Evolutionary conservation across 345 rosid genomes (phyloP), one percentile per base, ranked within the genome.

Genomic region (Euphorbia lathyris): DNA sequence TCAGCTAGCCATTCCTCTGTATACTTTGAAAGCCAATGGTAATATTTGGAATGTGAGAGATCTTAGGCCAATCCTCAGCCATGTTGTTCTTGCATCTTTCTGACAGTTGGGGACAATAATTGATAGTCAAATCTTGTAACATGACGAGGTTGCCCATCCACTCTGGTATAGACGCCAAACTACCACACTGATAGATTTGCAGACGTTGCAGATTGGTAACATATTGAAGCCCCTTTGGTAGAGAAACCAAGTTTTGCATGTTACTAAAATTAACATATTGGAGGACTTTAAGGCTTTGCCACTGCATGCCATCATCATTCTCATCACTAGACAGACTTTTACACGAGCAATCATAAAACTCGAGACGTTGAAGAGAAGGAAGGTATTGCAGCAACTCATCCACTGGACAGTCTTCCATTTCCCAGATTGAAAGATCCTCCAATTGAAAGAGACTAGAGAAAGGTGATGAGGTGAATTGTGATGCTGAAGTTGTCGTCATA

Each of bases 71-170:
- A 51, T 66, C 61, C 19, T 32, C 51, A 19, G 50, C 67, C 27
- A 1, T 66, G 17, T 45, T 17, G n/a, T 66, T 59, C 2, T 30
- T 25, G 25, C 66, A 67, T 60, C 40, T 11, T 52, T 19, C 25
- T 38, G 10, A 22, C 13, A 67, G 58, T 13, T 40, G 45, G 23
- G 57, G 25, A 53, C 68, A 74, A 0, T 20, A 2, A 0, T 0
- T 0, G 26, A 73, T 34, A 7, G 0, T 5, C 61, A 73, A 38
- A 8, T 25, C 0, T 5, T 59, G 11, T 27, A 73, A 26, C 9
- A 47, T 8, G 0, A 65, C 45, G 40, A 72, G 70, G 66, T 72
- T 66, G 58, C 27, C 20, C 23, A 66, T 74, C 72, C 77, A 74
- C 12, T 60, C 63, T 1, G 72, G 72, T 20, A 67, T 51, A 27